Evolutionary conservation across 75 land plant genomes (phyloP).

Genomic region (Adiantum capillusveneris): DNA sequence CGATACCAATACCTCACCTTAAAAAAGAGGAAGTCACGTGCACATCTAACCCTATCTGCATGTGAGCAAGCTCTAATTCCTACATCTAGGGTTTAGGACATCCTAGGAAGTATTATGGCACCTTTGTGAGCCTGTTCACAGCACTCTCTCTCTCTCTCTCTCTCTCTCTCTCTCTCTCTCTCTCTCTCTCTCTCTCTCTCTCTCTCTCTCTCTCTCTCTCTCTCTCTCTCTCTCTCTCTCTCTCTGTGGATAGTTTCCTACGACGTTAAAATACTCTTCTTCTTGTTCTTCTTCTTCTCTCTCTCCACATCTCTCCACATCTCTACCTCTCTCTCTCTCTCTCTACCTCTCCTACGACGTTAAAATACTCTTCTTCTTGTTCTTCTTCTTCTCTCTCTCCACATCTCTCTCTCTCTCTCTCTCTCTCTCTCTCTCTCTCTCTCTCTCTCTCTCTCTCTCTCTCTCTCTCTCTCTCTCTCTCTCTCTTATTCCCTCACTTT

Average conservation of each 20-base stretch:
- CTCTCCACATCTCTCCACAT: neutral
- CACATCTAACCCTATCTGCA: too few relatives aligned
- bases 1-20: too few relatives aligned
- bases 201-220: neutral
- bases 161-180: neutral
- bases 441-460: neutral
- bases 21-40: too few relatives aligned
- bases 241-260: neutral
- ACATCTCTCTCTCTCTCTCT: neutral
- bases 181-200: neutral
- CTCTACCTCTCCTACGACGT: neutral
- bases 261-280: neutral
- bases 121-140: too few relatives aligned
- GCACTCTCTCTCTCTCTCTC: too few relatives aligned
- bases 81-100: too few relatives aligned
- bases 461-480: too few relatives aligned
- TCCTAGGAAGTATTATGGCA: too few relatives aligned
- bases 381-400: neutral
- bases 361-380: neutral
- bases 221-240: slow-evolving; percentile 3
- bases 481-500: too few relatives aligned
- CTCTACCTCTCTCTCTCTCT: neutral
- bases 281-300: neutral
- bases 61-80: too few relatives aligned
- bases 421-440: neutral